Conservation (phyloP, 1,139 yeast species). For the Diutina ranongensis region DNA sequence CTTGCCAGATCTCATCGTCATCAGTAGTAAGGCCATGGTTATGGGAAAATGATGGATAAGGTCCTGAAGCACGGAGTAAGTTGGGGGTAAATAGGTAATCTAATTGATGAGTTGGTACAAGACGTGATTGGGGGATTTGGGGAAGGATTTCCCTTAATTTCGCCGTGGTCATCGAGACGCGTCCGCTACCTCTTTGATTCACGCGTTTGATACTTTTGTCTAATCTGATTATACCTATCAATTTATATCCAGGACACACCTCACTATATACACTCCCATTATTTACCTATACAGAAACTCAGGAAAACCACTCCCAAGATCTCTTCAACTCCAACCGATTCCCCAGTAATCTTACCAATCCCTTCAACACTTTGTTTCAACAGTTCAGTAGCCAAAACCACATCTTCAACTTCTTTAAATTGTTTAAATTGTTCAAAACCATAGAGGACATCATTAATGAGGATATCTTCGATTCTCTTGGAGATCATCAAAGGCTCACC, state of each 20-base stretch:
- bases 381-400: constrained; percentile 74
- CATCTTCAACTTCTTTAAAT: constrained; percentile 47
- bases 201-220: too few relatives aligned
- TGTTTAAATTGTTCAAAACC: constrained; percentile 54
- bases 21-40: background rate
- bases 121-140: background rate
- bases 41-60: background rate
- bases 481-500: constrained; percentile 63
- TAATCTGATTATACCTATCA: background rate
- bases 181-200: background rate
- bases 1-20: background rate
- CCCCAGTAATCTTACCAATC: constrained; percentile 86
- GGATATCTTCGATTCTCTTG: constrained; percentile 60
- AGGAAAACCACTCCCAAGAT: constrained; percentile 85
- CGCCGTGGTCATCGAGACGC: background rate
- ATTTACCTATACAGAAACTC: constrained; percentile 90
- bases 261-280: constrained; percentile 9
- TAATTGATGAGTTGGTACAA: background rate
- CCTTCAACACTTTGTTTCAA: constrained; percentile 71
- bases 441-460: constrained; percentile 58
- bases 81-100: background rate
- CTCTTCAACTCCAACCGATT: constrained; percentile 81
- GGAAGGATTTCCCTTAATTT: background rate
- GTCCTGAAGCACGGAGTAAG: background rate
- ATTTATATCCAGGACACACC: background rate